Percentiles rank a stretch among this genome's conserved stretches.
These are phyloP conservation scores for Eucalyptus marginata DNA, from an alignment of 345 rosid genomes.

Conservation along the genomic window DNA sequence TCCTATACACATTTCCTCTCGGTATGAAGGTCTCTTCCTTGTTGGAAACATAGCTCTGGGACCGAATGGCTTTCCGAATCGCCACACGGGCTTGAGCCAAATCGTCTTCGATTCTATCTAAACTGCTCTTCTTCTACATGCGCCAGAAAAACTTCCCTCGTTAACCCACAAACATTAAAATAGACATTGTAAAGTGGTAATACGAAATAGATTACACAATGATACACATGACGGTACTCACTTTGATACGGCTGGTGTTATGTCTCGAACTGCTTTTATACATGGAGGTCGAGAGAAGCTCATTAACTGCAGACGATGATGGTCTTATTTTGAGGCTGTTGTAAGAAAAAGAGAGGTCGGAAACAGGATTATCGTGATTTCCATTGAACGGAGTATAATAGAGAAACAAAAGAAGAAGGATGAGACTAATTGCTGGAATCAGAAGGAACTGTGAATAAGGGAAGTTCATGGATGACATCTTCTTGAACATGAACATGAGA, in stretches of 20 bases:
- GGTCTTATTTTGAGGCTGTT: not conserved
- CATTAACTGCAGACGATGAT: not conserved
- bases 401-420: not conserved
- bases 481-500: not conserved
- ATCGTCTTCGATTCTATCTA: slow-evolving; percentile 17
- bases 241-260: not conserved
- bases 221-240: not conserved
- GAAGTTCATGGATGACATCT: not conserved
- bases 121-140: slow-evolving; percentile 2
- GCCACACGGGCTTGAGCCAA: slow-evolving; percentile 38
- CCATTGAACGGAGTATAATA: not conserved
- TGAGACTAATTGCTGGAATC: not conserved
- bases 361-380: not conserved
- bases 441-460: not conserved
- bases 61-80: slow-evolving; percentile 24
- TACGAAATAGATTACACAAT: not conserved
- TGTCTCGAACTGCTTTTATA: not conserved
- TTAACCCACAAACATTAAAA: not conserved
- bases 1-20: slow-evolving; percentile 37
- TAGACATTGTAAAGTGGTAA: not conserved
- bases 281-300: not conserved
- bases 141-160: not conserved
- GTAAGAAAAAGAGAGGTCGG: not conserved
- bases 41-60: slow-evolving; percentile 16
- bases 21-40: slow-evolving; percentile 24